These are phyloP conservation scores for Eucalyptus brandiana DNA, from an alignment of 345 rosid genomes.

Conservation along the genomic window DNA sequence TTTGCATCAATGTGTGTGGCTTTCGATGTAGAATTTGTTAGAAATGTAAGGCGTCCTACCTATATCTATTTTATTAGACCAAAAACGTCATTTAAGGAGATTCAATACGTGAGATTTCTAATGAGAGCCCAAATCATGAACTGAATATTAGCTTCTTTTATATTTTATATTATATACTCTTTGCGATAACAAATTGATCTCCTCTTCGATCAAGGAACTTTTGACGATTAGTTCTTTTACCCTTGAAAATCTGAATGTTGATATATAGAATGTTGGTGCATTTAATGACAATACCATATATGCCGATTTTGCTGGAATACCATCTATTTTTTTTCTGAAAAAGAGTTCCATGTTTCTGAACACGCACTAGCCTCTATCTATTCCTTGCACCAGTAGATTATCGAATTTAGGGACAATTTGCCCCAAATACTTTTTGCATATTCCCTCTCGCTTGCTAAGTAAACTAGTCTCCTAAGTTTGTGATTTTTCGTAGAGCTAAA, in stretches of 20 bases:
- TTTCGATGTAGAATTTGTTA: neutral
- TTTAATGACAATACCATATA: neutral
- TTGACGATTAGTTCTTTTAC: neutral
- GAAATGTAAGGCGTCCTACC: neutral
- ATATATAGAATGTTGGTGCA: neutral
- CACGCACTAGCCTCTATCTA: neutral
- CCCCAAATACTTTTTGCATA: no score
- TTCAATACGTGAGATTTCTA: neutral
- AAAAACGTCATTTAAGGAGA: neutral
- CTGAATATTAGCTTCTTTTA: neutral
- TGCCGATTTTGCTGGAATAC: neutral
- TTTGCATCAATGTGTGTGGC: neutral
- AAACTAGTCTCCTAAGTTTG: neutral
- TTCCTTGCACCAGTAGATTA: neutral
- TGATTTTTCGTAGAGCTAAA: neutral
- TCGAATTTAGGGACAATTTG: neutral
- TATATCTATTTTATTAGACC: neutral
- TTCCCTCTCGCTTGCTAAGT: neutral
- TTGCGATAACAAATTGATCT: neutral
- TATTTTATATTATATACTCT: neutral
- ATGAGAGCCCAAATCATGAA: neutral
- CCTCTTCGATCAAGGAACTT: neutral
- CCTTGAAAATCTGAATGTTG: neutral
- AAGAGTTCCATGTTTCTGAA: neutral
- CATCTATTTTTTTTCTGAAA: neutral